Conservation (phyloP, 1,284 basidiomycete genomes). For the Irpex rosettiformis region DNA sequence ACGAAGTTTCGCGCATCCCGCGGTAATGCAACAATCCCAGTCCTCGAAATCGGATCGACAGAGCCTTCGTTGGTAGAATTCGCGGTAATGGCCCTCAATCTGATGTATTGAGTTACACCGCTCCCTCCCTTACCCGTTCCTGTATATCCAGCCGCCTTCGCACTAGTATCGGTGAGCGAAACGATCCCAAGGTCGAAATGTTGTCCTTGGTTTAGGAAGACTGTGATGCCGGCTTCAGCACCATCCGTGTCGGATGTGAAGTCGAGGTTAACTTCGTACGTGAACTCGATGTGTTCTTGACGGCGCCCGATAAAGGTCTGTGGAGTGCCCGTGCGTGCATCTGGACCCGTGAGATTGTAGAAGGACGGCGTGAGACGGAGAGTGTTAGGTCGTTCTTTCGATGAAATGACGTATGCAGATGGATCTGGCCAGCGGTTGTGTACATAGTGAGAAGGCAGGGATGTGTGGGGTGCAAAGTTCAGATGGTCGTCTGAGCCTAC, state of each 20-base stretch:
- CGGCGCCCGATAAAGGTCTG: constrained; percentile 7
- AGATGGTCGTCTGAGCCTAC: not conserved
- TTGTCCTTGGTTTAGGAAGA: constrained; percentile 9
- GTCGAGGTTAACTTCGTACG: constrained; percentile 1
- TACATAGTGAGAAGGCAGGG: constrained; percentile 5
- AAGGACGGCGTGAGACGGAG: constrained; percentile 4
- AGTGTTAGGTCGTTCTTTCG: constrained; percentile 2
- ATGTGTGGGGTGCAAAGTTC: constrained; percentile 2
- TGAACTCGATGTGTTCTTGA: constrained; percentile 9
- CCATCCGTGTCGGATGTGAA: not conserved
- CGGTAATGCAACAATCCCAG: constrained; percentile 1
- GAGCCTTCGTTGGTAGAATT: constrained; percentile 6
- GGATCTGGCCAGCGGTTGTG: constrained; percentile 10
- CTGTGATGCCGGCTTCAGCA: constrained; percentile 8
- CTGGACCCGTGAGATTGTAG: constrained; percentile 7
- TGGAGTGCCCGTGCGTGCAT: constrained; percentile 3
- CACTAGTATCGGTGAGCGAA: not conserved
- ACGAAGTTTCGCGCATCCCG: not conserved
- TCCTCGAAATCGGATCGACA: constrained; percentile 1
- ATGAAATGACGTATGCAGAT: constrained; percentile 5
- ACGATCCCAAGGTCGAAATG: constrained; percentile 11
- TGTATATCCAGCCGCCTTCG: not conserved
- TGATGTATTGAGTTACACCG: not conserved
- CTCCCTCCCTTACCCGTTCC: not conserved
- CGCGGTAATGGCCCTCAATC: constrained; percentile 3